A percentile compares a stretch with the other conserved stretches of the same genome.
phyloP scores from a whole-genome alignment of 2,329 filamentous ascomycete species.

The Clonostachys solani region DNA sequence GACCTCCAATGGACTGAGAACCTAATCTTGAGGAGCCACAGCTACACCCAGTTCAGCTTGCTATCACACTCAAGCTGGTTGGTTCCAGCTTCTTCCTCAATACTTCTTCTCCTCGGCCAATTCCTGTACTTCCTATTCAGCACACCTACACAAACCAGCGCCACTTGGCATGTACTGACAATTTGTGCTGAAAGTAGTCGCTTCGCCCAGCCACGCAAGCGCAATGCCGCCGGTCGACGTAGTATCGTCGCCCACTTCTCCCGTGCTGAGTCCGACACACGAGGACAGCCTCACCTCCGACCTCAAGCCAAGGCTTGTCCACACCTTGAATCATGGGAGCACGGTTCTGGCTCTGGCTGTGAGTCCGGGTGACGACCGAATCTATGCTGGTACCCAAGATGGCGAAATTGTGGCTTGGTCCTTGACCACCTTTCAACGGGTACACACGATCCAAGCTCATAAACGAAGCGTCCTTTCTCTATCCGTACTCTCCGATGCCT shows the following conservation, averaged over 20 bases:
- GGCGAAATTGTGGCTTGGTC: slow-evolving; percentile 93
- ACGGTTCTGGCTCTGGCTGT: slow-evolving; percentile 81
- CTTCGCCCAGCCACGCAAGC: background rate
- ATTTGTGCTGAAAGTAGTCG: no score
- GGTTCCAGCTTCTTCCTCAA: no score
- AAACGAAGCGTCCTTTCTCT: slow-evolving; percentile 86
- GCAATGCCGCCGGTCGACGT: background rate
- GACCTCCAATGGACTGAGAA: background rate
- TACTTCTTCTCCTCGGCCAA: no score
- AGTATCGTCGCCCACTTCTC: background rate
- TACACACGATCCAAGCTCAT: slow-evolving; percentile 79
- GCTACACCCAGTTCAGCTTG: background rate
- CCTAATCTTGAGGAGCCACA: background rate
- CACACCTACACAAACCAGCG: no score
- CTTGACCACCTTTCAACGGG: slow-evolving; percentile 79
- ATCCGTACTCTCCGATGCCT: slow-evolving; percentile 69
- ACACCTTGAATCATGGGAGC: slow-evolving; percentile 72
- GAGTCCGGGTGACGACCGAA: slow-evolving; percentile 69
- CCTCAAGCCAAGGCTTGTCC: slow-evolving; percentile 57
- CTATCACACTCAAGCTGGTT: no score
- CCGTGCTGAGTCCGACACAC: background rate
- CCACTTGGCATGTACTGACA: no score
- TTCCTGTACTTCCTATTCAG: no score
- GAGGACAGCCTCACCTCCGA: slow-evolving; percentile 1
- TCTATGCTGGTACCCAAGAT: slow-evolving; percentile 90